Evolutionary conservation across 2,329 filamentous ascomycete species (phyloP).

Genomic region (Arthrobotrys musiformis): DNA sequence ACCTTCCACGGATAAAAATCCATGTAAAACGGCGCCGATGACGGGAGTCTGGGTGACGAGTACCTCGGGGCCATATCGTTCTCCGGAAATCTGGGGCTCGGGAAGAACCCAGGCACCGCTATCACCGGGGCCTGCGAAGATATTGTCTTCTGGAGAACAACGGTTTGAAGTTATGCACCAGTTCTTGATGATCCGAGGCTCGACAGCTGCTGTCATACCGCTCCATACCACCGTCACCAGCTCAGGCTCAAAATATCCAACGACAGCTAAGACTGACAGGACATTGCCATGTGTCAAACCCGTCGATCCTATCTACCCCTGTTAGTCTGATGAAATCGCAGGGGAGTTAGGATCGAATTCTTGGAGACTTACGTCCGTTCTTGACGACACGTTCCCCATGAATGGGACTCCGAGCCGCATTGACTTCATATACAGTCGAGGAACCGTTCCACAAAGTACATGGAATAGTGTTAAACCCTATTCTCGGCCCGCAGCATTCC

Average conservation of each 20-base stretch:
- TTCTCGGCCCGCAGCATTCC: constrained; percentile 11
- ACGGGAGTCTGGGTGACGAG: constrained; percentile 28
- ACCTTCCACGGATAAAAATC: constrained; percentile 44
- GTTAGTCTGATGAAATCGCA: not conserved
- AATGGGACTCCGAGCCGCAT: constrained; percentile 35
- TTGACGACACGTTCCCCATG: constrained; percentile 41
- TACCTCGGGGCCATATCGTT: not conserved
- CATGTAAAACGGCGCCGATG: constrained; percentile 36
- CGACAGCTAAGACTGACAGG: constrained; percentile 25
- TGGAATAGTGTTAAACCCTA: constrained; percentile 47
- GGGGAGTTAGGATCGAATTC: not conserved
- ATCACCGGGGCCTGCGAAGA: constrained; percentile 40
- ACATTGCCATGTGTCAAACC: constrained; percentile 36
- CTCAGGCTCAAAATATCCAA: constrained; percentile 34
- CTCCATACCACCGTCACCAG: constrained; percentile 8
- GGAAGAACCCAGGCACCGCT: constrained; percentile 49
- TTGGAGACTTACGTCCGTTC: constrained; percentile 43
- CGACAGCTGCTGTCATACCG: constrained; percentile 3
- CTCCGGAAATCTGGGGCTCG: constrained; percentile 1
- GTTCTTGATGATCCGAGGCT: constrained; percentile 36
- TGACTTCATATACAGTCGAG: constrained; percentile 35
- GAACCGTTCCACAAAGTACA: constrained; percentile 18
- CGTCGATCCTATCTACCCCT: constrained; percentile 21
- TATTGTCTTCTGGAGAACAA: not conserved
- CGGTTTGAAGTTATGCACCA: constrained; percentile 40